Conservation (phyloP, 805 yeast genomes). For the Candida palmyrensis region DNA sequence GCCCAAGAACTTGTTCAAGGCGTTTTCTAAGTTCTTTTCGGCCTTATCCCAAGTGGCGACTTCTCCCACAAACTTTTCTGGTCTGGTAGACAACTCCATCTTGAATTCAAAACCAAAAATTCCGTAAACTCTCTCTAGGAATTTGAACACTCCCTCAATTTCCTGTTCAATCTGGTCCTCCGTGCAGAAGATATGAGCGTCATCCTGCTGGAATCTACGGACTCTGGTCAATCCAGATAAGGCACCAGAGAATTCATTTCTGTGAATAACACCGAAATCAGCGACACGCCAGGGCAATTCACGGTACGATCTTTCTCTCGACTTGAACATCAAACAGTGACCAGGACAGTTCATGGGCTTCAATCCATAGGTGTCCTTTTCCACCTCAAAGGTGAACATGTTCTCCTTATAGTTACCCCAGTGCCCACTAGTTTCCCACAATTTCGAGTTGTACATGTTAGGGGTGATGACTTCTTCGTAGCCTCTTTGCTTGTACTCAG, state of each 20-base stretch:
- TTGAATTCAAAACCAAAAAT: slow-evolving; percentile 91
- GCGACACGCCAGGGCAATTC: slow-evolving; percentile 99
- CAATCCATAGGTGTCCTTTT: slow-evolving; percentile 90
- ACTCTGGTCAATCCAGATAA: slow-evolving; percentile 89
- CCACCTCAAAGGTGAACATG: slow-evolving; percentile 95
- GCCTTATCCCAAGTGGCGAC: slow-evolving; percentile 92
- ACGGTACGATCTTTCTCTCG: slow-evolving; percentile 91
- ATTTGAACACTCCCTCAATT: slow-evolving; percentile 79
- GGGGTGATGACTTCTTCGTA: slow-evolving; percentile 99
- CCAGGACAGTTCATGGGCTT: slow-evolving; percentile 95
- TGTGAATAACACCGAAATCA: slow-evolving; percentile 94
- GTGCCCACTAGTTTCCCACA: slow-evolving; percentile 99
- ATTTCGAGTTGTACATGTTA: slow-evolving; percentile 94
- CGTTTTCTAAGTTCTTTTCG: slow-evolving; percentile 75
- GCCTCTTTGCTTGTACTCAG: slow-evolving; percentile 88
- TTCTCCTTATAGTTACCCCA: slow-evolving; percentile 98
- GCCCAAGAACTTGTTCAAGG: slow-evolving; percentile 69
- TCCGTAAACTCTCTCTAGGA: slow-evolving; percentile 81
- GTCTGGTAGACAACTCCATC: slow-evolving; percentile 96
- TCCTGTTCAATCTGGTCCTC: slow-evolving; percentile 85
- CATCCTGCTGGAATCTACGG: slow-evolving; percentile 98
- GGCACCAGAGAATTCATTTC: slow-evolving; percentile 96
- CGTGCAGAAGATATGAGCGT: slow-evolving; percentile 96
- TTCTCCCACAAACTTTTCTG: slow-evolving; percentile 94
- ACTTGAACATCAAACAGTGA: slow-evolving; percentile 88